Conservation (phyloP, 1,284 basidiomycete genomes). For the Melanopsichium pennsylvanicum region DNA sequence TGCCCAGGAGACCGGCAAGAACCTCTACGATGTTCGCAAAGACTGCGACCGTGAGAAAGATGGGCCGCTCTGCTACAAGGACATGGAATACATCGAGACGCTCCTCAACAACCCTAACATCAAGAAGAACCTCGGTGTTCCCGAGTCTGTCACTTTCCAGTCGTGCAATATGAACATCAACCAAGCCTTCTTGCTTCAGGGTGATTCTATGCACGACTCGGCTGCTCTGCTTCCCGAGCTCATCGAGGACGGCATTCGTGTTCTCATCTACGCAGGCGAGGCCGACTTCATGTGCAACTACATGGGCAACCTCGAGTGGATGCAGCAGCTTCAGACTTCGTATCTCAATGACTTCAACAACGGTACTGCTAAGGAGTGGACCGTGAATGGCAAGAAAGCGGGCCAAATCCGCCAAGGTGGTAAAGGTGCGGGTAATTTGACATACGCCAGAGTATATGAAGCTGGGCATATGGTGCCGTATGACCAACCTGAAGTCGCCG, state of each 20-base stretch:
- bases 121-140: slow-evolving; percentile 79
- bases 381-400: slow-evolving; percentile 49
- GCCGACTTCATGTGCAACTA: slow-evolving; percentile 75
- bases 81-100: slow-evolving; percentile 72
- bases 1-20: slow-evolving; percentile 69
- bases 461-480: slow-evolving; percentile 70
- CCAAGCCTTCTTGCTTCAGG: slow-evolving; percentile 75
- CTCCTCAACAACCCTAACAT: slow-evolving; percentile 69
- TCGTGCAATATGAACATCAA: slow-evolving; percentile 71
- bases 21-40: slow-evolving; percentile 81
- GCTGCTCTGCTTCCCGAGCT: slow-evolving; percentile 78
- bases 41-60: slow-evolving; percentile 77
- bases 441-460: slow-evolving; percentile 48
- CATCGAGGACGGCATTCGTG: slow-evolving; percentile 76
- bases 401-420: slow-evolving; percentile 56
- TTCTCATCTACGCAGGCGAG: slow-evolving; percentile 84
- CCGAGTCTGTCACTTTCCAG: slow-evolving; percentile 72
- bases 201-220: slow-evolving; percentile 81
- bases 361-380: slow-evolving; percentile 44
- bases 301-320: slow-evolving; percentile 62
- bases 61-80: slow-evolving; percentile 69
- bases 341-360: slow-evolving; percentile 56
- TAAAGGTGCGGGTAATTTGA: slow-evolving; percentile 55
- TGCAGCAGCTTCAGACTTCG: slow-evolving; percentile 50
- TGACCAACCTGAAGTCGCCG: slow-evolving; percentile 80